Base-by-base conservation (phyloP, 2,329 filamentous ascomycete genomes). In the Venturia oleaginea region DNA sequence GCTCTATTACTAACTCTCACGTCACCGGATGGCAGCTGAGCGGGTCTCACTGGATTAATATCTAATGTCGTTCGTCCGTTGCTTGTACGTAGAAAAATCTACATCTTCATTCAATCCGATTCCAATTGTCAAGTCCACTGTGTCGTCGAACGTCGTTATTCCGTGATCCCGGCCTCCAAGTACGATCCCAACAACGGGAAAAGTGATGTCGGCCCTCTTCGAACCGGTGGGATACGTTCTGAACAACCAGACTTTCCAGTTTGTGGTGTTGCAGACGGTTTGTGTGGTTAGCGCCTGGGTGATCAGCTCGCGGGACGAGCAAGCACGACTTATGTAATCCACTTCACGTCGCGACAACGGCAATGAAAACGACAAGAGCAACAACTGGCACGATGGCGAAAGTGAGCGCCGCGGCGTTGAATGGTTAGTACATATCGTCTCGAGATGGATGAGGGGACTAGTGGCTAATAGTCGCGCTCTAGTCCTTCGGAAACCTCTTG, bases 401-500 rank as follows among this genome's bases (percentile, higher is more conserved):
- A 22, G 3, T 34, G 30, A 17, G 51, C 27, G 4, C 51, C 4
- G 15, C n/a, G 30, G 30, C 19, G 7, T 57, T 57, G 51, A 57
- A 57, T 34, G 51, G 51, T 57, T 27, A 34, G 51, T 27, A 27
- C 51, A 19, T 48, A 7, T 32, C 13, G 4, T 55, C 15, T 30
- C 4, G 15, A 34, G 27, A 55, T n/a, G 8, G 13, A 8, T 55
- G 27, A 11, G 27, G 19, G 51, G 30, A n/a, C 3, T 3, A 13
- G 27, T 11, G 10, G 7, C 27, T 32, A n/a, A 55, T 30, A 19
- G 3, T 32, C 11, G 8, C 30, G 51, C 27, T 15, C 4, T 8
- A 57, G 51, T 57, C 15, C 51, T 57, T 8, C 51, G 51, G 11
- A 57, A 57, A 57, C 84, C 83, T n/a, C 79, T 87, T 17, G 73